Base-by-base conservation (phyloP, 176 grass and related monocot genomes). In the Rhynchospora breviuscula region DNA sequence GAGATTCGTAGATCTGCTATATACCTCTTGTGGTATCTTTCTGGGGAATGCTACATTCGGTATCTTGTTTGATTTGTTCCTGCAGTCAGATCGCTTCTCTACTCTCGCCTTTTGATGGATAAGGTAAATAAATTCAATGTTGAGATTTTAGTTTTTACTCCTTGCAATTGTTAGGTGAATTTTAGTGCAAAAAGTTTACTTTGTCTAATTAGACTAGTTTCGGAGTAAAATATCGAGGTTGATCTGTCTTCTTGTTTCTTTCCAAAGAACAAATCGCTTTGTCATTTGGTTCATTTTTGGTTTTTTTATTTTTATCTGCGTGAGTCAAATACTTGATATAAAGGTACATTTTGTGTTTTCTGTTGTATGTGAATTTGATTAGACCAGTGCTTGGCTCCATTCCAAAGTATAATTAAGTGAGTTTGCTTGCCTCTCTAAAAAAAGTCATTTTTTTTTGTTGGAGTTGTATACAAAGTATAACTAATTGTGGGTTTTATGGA, bases 1-100 rank as follows among this genome's bases (percentile, higher is more conserved):
- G 33, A 79, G 77, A 63, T 47, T 81, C 59, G 18, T 46, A 82
- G 80, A 82, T 82, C 80, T 82, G 62, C 13, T 49, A 46, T 81
- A 63, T 9, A 17, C 59, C 12, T 45, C 7, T 25, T 10, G 46
- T 26, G 35, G 23, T 79, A 19, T 31, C 10, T 25, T 12, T 62
- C 21, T 31, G 9, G 47, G 60, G 23, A 29, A 64, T 64, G 59
- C 80, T 82, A n/a, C 63, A 66, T 52, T 82, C 54, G 46, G n/a
- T 53, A 14, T 14, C 29, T 51, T 13, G 58, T 56, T 14, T 67
- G 31, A 64, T 82, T 51, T 17, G 19, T 67, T 47, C 15, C 11
- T 10, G 22, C 71, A 53, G 10, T 53, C 47, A 76, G 72, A 56
- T 77, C 73, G 73, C 73, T 78, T 77, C 49, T 77, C 47, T 54